Percentiles rank a stretch among this genome's conserved stretches.
These are phyloP conservation scores for Cnidoscolus chayamansa DNA, from an alignment of 441 rosid species.

Conservation along the genomic window DNA sequence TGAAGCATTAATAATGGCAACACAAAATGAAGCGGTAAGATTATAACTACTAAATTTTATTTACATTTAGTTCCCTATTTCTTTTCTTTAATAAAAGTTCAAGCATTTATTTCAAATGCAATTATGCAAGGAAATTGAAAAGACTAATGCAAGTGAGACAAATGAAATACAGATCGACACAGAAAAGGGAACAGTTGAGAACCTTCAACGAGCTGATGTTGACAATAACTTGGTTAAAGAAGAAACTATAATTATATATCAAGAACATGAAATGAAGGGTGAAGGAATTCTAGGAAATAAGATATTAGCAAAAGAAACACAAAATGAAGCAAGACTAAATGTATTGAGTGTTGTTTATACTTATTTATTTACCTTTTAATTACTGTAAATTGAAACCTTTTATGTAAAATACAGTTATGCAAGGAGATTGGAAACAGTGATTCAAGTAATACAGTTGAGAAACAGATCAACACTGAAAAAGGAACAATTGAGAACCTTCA, in stretches of 20 bases:
- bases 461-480: conserved; percentile 27
- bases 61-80: background rate
- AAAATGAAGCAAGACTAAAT: conserved; percentile 24
- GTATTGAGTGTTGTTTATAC: background rate
- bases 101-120: conserved; percentile 24
- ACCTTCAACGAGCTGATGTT: conserved; percentile 21
- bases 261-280: conserved; percentile 27
- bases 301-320: conserved; percentile 17
- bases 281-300: conserved; percentile 32
- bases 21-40: background rate
- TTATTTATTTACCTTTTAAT: background rate
- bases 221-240: conserved; percentile 25
- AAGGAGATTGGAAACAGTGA: conserved; percentile 18
- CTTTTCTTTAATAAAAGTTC: conserved; percentile 11
- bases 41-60: background rate
- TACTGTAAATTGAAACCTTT: conserved; percentile 10
- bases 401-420: conserved; percentile 22
- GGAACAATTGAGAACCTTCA: conserved; percentile 24
- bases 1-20: background rate
- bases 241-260: conserved; percentile 20
- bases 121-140: conserved; percentile 18
- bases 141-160: conserved; percentile 20
- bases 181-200: conserved; percentile 22
- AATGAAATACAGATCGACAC: conserved; percentile 22
- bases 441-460: conserved; percentile 22